Evolutionary conservation across 805 yeast genomes (phyloP).

Genomic region (Schizosaccharomyces japonicus): DNA sequence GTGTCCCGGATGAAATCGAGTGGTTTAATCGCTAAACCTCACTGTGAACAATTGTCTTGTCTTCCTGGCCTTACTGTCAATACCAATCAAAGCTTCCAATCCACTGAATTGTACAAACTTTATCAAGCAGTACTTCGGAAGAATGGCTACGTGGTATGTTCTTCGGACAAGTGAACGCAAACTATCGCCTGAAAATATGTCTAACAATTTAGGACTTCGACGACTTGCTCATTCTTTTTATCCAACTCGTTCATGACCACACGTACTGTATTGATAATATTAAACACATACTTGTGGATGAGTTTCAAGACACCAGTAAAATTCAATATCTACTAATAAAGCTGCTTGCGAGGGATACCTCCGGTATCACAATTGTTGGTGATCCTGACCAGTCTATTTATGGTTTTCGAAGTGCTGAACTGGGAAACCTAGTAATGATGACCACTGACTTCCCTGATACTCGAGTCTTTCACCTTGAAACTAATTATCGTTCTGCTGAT

Average conservation of each 20-base stretch:
- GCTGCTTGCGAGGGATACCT: constrained; percentile 22
- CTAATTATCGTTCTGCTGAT: constrained; percentile 63
- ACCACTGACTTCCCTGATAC: constrained; percentile 6
- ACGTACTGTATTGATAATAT: constrained; percentile 27
- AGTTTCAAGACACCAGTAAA: constrained; percentile 75
- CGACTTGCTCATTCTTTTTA: constrained; percentile 42
- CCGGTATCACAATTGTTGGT: constrained; percentile 69
- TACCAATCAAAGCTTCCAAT: not conserved
- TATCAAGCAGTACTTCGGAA: constrained; percentile 28
- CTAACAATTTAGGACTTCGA: constrained; percentile 36
- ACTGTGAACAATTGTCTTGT: not conserved
- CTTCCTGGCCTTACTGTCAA: not conserved
- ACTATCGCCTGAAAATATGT: not conserved
- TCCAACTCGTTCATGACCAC: constrained; percentile 22
- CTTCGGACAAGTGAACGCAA: not conserved
- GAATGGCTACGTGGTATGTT: constrained; percentile 8
- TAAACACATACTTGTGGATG: constrained; percentile 67
- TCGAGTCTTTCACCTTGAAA: constrained; percentile 24
- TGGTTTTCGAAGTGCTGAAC: constrained; percentile 61
- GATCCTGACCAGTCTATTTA: constrained; percentile 93
- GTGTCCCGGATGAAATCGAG: not conserved
- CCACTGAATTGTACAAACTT: constrained; percentile 17
- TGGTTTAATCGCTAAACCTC: not conserved
- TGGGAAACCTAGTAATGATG: constrained; percentile 41
- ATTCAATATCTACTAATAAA: constrained; percentile 51